phyloP scores from a whole-genome alignment of 768 basidiomycete genomes.

The Mycena rosella region DNA sequence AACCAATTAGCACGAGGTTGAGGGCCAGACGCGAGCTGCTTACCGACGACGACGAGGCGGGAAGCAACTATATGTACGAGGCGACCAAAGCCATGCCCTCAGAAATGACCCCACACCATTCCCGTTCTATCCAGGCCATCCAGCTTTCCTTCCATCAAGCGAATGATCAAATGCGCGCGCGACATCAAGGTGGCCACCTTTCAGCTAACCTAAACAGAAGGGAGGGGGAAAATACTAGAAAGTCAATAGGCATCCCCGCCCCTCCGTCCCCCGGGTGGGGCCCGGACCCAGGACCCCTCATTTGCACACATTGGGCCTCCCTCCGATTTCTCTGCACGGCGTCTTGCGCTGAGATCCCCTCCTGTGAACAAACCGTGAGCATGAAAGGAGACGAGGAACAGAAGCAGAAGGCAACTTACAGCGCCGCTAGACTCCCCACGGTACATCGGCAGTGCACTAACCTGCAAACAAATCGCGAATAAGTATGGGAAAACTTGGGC shows the following conservation, averaged over 20 bases:
- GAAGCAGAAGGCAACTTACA: background rate
- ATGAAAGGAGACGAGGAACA: background rate
- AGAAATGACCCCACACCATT: background rate
- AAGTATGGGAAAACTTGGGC: background rate
- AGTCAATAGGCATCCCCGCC: background rate
- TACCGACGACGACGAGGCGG: background rate
- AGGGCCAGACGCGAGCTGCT: background rate
- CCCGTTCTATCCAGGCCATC: background rate
- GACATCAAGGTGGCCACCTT: background rate
- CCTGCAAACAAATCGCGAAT: background rate
- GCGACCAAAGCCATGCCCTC: background rate
- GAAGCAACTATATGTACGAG: background rate
- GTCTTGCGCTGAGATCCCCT: background rate
- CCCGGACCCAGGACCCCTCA: background rate
- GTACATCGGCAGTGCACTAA: background rate
- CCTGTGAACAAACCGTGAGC: background rate
- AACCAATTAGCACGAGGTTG: background rate
- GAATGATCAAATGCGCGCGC: background rate
- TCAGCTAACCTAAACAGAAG: background rate
- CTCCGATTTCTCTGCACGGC: background rate
- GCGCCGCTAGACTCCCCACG: constrained; percentile 1
- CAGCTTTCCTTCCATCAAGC: background rate
- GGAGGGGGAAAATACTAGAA: background rate
- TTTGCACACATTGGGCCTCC: background rate
- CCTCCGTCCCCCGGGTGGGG: background rate